A percentile compares a stretch with the other conserved stretches of the same genome.
phyloP scores from a whole-genome alignment of 805 yeast genomes.

The Wickerhamiella occidentalis region DNA sequence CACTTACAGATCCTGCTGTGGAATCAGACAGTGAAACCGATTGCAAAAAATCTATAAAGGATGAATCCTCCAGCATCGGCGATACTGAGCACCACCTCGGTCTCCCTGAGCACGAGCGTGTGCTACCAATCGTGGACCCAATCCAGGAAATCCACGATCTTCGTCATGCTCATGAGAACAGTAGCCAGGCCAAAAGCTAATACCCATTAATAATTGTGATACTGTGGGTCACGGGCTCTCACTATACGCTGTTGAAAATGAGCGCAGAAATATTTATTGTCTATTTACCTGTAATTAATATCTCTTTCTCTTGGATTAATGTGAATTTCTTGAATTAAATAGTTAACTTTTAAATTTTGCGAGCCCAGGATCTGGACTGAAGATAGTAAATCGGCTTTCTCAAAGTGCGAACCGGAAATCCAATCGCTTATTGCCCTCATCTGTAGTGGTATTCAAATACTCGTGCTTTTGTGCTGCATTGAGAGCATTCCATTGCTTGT shows the following conservation, averaged over 20 bases:
- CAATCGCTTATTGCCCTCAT: slow-evolving; percentile 46
- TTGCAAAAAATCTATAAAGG: background rate
- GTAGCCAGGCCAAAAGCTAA: too few relatives aligned
- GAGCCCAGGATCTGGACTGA: background rate
- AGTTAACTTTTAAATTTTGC: too few relatives aligned
- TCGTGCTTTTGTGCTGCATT: slow-evolving; percentile 38
- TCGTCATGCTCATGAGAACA: background rate
- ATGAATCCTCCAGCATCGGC: background rate
- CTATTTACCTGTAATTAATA: too few relatives aligned
- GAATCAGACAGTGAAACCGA: background rate
- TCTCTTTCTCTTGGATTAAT: too few relatives aligned
- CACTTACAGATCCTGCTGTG: background rate
- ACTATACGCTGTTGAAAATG: too few relatives aligned
- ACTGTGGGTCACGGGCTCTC: too few relatives aligned
- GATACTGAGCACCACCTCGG: background rate
- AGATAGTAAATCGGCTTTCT: too few relatives aligned
- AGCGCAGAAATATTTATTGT: too few relatives aligned
- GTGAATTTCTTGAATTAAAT: too few relatives aligned
- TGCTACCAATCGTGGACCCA: background rate
- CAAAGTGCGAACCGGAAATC: slow-evolving; percentile 35
- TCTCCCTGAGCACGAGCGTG: background rate
- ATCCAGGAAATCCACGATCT: background rate
- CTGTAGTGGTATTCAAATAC: slow-evolving; percentile 37
- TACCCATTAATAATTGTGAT: too few relatives aligned
- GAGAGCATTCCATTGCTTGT: slow-evolving; percentile 40